Base-by-base conservation (phyloP, 2,329 filamentous ascomycete genomes). In the Colletotrichum sp. region DNA sequence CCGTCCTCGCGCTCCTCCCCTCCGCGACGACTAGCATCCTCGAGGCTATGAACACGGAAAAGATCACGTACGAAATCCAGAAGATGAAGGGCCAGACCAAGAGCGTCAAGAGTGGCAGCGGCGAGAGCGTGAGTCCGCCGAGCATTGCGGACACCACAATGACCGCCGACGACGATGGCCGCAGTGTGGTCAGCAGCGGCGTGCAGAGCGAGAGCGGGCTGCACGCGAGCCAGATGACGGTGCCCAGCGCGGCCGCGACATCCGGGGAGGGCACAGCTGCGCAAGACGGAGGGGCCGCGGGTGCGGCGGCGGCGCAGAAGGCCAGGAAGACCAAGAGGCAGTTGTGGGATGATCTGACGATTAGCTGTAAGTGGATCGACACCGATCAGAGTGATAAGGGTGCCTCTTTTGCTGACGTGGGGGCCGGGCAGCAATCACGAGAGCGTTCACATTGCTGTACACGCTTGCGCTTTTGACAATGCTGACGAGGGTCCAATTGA, bases 331-430 rank as follows among this genome's bases (percentile, higher is more conserved):
- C 93, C 77, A 99, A 99, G 90, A 92, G 95, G 66, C 96, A 99
- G 87, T 89, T 99, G 60, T 99, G 97, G 97, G 96, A 98, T 84
- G 96, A 99, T 82, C 91, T 99, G 85, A 98, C 98, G 82, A 98
- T 99, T 80, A 96, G 94, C 86, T 96, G 96, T 98, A 87, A 83
- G 94, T 88, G 13, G 30, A 52, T 64, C 13, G 15, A 5, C 10
- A 64, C 10, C n/a, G 13, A 21, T 21, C 12, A 52, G n/a, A 28
- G 24, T 9, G 26, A 63, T 24, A n/a, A 34, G 44, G 10, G 44
- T 21, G 44, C 44, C 10, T 49, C 12, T 34, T 15, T 32, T 66
- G 32, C 76, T 77, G 36, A 77, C 62, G 13, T 49, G 21, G 10
- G 57, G 21, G 44, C 44, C 6, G 21, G 63, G 24, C 79, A 97